A percentile compares a stretch with the other conserved stretches of the same genome.
Evolutionary conservation across 2,329 filamentous ascomycete species (phyloP).

Genomic region (Nemania abortiva): DNA sequence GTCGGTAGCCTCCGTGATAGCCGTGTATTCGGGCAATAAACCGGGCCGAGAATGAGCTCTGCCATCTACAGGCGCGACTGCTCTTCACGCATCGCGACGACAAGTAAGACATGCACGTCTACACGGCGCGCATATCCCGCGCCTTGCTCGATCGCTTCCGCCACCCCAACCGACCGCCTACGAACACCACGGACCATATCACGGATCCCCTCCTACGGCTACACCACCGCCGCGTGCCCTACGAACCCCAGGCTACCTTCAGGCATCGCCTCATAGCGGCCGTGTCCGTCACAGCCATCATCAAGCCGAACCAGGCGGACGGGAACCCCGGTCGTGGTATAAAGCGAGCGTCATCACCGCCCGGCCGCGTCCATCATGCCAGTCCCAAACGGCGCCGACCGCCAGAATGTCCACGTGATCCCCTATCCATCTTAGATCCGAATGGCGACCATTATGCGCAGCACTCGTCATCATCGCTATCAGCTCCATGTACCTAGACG

Average conservation of each 20-base stretch:
- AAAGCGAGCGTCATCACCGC: slow-evolving; percentile 1
- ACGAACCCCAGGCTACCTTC: slow-evolving; percentile 7
- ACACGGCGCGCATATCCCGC: slow-evolving; percentile 16
- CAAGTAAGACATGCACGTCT: slow-evolving; percentile 14
- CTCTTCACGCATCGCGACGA: slow-evolving; percentile 19
- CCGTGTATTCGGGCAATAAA: no score
- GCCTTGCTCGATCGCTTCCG: slow-evolving; percentile 19
- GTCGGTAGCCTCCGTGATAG: no score
- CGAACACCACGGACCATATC: no score
- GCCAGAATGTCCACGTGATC: slow-evolving; percentile 7
- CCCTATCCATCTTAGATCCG: not conserved
- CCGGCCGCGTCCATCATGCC: not conserved
- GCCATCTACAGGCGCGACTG: slow-evolving; percentile 20
- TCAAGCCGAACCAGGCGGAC: slow-evolving; percentile 7
- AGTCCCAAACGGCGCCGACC: slow-evolving; percentile 7
- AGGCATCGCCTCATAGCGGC: slow-evolving; percentile 7
- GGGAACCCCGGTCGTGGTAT: not conserved
- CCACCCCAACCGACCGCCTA: slow-evolving; percentile 9
- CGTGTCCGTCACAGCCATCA: slow-evolving; percentile 1
- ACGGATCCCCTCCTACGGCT: slow-evolving; percentile 5
- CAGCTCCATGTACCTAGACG: no score
- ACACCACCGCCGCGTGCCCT: slow-evolving; percentile 1
- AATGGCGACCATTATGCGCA: slow-evolving; percentile 1
- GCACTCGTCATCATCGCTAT: slow-evolving; percentile 9
- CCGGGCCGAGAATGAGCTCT: no score